Conservation (phyloP, 495 filamentous ascomycete genomes). For the Penicillium coffeae region DNA sequence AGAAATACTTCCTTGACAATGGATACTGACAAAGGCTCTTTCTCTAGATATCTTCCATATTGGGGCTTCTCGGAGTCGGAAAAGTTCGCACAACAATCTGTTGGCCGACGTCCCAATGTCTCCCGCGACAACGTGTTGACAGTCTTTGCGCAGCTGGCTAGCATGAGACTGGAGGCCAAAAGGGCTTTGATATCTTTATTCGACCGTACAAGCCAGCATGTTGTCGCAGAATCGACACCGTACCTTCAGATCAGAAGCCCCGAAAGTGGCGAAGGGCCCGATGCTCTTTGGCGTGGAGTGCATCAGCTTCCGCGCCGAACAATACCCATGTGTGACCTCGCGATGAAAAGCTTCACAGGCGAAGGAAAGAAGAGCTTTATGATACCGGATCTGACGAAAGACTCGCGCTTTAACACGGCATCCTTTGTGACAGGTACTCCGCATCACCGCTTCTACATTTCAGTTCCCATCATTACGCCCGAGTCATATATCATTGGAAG, state of each 20-base stretch:
- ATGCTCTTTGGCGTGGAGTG: slow-evolving; percentile 36
- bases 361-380: slow-evolving; percentile 30
- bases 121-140: slow-evolving; percentile 34
- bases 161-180: slow-evolving; percentile 36
- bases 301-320: slow-evolving; percentile 22
- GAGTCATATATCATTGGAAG: slow-evolving; percentile 61
- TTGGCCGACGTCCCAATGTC: slow-evolving; percentile 8
- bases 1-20: neutral
- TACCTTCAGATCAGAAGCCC: slow-evolving; percentile 33
- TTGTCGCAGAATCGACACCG: slow-evolving; percentile 48
- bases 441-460: slow-evolving; percentile 30
- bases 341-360: slow-evolving; percentile 28
- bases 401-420: slow-evolving; percentile 24
- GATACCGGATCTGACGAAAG: slow-evolving; percentile 24
- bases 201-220: slow-evolving; percentile 39
- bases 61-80: slow-evolving; percentile 14
- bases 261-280: slow-evolving; percentile 17
- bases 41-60: slow-evolving; percentile 13
- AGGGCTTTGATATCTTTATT: slow-evolving; percentile 30
- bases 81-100: slow-evolving; percentile 14
- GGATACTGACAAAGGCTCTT: neutral
- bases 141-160: slow-evolving; percentile 40
- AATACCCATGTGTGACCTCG: slow-evolving; percentile 26
- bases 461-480: slow-evolving; percentile 49
- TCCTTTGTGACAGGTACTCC: slow-evolving; percentile 28